A percentile compares a stretch with the other conserved stretches of the same genome.
phyloP scores from a whole-genome alignment of 2,329 filamentous ascomycete genomes.

The Metarhizium brunneum region DNA sequence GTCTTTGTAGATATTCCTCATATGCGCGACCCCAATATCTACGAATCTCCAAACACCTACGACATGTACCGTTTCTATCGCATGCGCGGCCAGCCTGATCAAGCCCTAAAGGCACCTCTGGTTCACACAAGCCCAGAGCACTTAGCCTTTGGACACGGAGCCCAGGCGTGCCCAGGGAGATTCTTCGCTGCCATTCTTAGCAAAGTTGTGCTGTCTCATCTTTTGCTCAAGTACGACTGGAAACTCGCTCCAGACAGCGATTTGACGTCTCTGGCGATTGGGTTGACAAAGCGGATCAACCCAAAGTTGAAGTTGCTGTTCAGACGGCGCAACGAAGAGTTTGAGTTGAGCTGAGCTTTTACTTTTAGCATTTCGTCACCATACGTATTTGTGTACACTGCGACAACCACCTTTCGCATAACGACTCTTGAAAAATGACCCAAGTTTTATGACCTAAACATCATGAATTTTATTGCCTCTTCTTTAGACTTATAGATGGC shows the following conservation, averaged over 20 bases:
- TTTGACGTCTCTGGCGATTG: slow-evolving; percentile 3
- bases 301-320: slow-evolving; percentile 3
- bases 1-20: slow-evolving; percentile 8
- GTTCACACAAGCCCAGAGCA: slow-evolving; percentile 7
- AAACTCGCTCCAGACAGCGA: slow-evolving; percentile 1
- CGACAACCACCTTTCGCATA: not conserved
- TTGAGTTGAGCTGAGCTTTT: slow-evolving; percentile 2
- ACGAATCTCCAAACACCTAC: slow-evolving; percentile 6
- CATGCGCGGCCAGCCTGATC: slow-evolving; percentile 4
- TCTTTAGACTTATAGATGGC: too few species aligned
- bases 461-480: too few species aligned
- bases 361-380: too few species aligned
- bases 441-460: too few species aligned
- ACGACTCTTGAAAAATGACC: not conserved
- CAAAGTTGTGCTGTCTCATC: slow-evolving; percentile 6
- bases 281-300: slow-evolving; percentile 7
- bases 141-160: slow-evolving; percentile 7
- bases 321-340: slow-evolving; percentile 5
- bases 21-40: slow-evolving; percentile 6
- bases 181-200: slow-evolving; percentile 6
- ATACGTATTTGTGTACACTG: not conserved
- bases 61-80: slow-evolving; percentile 8
- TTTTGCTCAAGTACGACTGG: slow-evolving; percentile 9
- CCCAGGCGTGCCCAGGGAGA: slow-evolving; percentile 7
- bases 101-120: slow-evolving; percentile 6